phyloP scores from a whole-genome alignment of 2,329 filamentous ascomycete species.

The Monosporascus sp. region DNA sequence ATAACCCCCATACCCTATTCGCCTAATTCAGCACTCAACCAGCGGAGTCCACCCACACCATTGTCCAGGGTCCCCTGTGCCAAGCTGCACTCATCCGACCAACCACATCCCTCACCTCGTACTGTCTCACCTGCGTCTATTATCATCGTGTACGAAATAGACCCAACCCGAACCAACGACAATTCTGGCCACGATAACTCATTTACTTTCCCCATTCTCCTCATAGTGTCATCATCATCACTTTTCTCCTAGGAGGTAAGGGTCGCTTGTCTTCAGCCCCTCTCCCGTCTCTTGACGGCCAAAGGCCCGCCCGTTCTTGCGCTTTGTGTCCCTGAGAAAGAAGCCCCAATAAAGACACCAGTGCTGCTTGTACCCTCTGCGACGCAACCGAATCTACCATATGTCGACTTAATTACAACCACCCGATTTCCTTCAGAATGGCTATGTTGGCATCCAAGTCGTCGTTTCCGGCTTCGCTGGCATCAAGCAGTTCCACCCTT shows the following conservation, averaged over 20 bases:
- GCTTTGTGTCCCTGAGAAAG: not conserved
- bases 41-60: too few species aligned
- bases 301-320: not conserved
- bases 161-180: too few species aligned
- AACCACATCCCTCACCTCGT: not conserved
- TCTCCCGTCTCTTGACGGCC: not conserved
- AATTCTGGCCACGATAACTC: not conserved
- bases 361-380: conserved; percentile 1
- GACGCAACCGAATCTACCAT: conserved; percentile 2
- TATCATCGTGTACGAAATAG: too few species aligned
- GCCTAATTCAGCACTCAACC: too few species aligned
- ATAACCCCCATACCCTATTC: not conserved
- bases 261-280: not conserved
- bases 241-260: not conserved
- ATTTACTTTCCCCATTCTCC: not conserved
- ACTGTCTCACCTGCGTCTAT: too few species aligned
- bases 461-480: conserved; percentile 58
- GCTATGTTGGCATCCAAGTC: conserved; percentile 75
- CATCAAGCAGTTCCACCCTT: conserved; percentile 38
- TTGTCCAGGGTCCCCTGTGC: too few species aligned
- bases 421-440: conserved; percentile 42
- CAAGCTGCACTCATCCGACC: not conserved
- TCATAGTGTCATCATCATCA: not conserved
- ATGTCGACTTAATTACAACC: conserved; percentile 15
- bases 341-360: conserved; percentile 4